phyloP scores from a whole-genome alignment of 1,284 basidiomycete genomes.

The Anthracocystis walkeri region DNA sequence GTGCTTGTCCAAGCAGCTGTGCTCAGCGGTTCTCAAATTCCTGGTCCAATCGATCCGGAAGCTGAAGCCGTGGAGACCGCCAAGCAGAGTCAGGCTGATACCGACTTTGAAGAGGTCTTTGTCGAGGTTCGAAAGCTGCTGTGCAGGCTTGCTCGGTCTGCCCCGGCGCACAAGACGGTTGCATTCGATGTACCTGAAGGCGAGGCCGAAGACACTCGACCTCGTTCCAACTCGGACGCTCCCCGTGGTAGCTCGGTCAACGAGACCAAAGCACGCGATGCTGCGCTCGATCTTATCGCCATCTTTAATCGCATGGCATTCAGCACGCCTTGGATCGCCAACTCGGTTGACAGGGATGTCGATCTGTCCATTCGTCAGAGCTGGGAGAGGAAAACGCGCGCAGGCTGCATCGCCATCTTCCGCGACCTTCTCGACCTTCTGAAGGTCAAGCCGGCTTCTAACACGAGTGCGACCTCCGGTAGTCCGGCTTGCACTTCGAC shows the following conservation, averaged over 20 bases:
- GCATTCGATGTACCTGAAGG: slow-evolving; percentile 17
- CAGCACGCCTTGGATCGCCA: slow-evolving; percentile 59
- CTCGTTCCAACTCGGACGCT: slow-evolving; percentile 12
- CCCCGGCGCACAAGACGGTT: slow-evolving; percentile 18
- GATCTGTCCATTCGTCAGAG: slow-evolving; percentile 28
- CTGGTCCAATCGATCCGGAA: slow-evolving; percentile 43
- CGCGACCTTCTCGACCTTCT: slow-evolving; percentile 62
- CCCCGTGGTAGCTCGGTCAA: slow-evolving; percentile 6
- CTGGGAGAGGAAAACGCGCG: slow-evolving; percentile 56
- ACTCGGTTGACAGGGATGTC: slow-evolving; percentile 43
- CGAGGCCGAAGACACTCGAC: slow-evolving; percentile 13
- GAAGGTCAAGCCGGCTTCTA: slow-evolving; percentile 19
- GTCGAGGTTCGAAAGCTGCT: slow-evolving; percentile 48
- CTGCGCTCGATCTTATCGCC: slow-evolving; percentile 62
- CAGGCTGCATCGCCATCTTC: slow-evolving; percentile 59
- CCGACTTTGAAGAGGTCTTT: slow-evolving; percentile 53
- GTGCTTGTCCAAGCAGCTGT: slow-evolving; percentile 65
- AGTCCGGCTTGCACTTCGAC: slow-evolving; percentile 64
- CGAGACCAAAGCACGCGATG: slow-evolving; percentile 48
- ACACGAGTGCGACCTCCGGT: slow-evolving; percentile 9
- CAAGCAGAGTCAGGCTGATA: slow-evolving; percentile 10
- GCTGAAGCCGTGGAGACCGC: slow-evolving; percentile 23
- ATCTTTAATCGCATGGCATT: slow-evolving; percentile 68
- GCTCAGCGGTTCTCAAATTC: slow-evolving; percentile 47
- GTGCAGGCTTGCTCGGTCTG: slow-evolving; percentile 41